Percentiles rank a stretch among this genome's conserved stretches.
phyloP scores from a whole-genome alignment of 1,284 basidiomycete genomes.

The Tylopilus orsonianus region DNA sequence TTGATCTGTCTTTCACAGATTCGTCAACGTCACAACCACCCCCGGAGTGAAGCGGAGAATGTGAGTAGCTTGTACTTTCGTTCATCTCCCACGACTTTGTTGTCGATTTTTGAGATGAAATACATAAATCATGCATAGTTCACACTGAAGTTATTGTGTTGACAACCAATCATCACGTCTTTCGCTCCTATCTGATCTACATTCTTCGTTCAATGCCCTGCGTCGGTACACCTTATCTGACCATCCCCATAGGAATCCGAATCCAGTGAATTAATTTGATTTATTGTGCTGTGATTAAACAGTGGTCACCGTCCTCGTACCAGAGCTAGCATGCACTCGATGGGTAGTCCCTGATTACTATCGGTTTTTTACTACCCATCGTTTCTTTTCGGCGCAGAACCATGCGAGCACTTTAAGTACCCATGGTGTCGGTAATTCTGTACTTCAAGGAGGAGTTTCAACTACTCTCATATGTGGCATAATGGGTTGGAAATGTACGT shows the following conservation, averaged over 20 bases:
- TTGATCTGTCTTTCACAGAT: conserved; percentile 46
- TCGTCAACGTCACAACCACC: conserved; percentile 89
- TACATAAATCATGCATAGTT: conserved; percentile 31
- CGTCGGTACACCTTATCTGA: conserved; percentile 9
- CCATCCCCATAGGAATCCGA: conserved; percentile 20
- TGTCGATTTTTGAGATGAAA: conserved; percentile 18
- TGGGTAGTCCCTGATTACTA: no score
- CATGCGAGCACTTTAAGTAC: no score
- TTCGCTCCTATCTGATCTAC: conserved; percentile 33
- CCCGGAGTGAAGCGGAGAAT: conserved; percentile 81
- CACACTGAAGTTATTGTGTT: conserved; percentile 35
- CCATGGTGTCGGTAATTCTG: no score
- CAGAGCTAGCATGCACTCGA: no score
- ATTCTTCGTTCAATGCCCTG: background rate
- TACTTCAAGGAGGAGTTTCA: no score
- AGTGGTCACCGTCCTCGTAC: no score
- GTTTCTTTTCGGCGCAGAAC: no score
- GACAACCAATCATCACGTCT: conserved; percentile 31
- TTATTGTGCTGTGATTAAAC: no score
- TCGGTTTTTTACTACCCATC: no score
- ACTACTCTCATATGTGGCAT: no score
- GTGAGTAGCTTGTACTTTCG: conserved; percentile 10
- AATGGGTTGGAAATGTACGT: no score
- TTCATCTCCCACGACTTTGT: background rate
- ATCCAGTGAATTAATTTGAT: conserved; percentile 10